These are phyloP conservation scores for Trichomonas vaginalis DNA, from an alignment of 208 protist species.

Conservation along the genomic window DNA sequence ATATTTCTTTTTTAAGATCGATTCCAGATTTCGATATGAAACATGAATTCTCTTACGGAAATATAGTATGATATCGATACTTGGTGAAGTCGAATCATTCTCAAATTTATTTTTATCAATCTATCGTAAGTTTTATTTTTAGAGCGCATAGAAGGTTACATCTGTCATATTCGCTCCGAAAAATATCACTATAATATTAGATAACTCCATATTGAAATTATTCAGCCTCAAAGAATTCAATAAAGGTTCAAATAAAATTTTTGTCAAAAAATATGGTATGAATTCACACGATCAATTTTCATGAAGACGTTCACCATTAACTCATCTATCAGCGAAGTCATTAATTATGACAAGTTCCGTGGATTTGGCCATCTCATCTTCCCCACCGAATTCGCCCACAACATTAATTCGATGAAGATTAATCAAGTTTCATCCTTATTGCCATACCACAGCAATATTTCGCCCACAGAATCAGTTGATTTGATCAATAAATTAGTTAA, in stretches of 20 bases:
- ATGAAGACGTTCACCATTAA: not conserved
- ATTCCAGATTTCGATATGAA: too few species aligned
- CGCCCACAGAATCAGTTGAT: not conserved
- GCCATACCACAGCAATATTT: not conserved
- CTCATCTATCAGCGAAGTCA: not conserved
- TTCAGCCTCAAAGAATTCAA: too few species aligned
- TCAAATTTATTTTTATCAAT: too few species aligned
- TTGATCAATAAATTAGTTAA: not conserved
- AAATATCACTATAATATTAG: too few species aligned
- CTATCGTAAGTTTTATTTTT: too few species aligned
- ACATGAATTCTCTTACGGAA: too few species aligned
- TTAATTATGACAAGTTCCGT: not conserved
- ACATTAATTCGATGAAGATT: not conserved
- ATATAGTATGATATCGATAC: too few species aligned
- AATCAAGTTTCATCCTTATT: not conserved
- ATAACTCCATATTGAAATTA: too few species aligned
- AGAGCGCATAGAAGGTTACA: too few species aligned
- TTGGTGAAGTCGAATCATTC: too few species aligned
- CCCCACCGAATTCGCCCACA: not conserved
- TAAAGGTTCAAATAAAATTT: not conserved
- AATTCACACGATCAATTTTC: not conserved
- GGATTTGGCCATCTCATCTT: not conserved
- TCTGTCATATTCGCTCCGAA: too few species aligned
- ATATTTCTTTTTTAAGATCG: too few species aligned
- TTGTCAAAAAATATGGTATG: not conserved